Evolutionary conservation across 2,329 filamentous ascomycete genomes (phyloP).

Genomic region (Trichoderma polysporum): DNA sequence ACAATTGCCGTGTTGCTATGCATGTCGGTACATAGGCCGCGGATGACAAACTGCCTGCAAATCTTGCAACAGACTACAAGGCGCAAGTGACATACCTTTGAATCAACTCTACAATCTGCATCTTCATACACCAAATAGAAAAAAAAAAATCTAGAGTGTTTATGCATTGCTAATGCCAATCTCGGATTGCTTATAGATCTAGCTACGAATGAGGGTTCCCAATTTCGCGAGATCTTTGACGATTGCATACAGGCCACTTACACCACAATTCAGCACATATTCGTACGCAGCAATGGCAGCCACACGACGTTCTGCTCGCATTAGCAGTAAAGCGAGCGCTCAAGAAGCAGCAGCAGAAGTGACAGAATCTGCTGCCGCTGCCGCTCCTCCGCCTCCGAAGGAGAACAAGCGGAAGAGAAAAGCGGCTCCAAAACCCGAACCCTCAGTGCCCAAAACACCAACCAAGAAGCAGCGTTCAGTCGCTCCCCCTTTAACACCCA

Average conservation of each 20-base stretch:
- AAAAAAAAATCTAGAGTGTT: background rate
- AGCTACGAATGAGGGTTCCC: background rate
- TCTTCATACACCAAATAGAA: background rate
- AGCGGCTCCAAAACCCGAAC: conserved; percentile 25
- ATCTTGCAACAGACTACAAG: background rate
- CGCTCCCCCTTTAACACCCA: conserved; percentile 46
- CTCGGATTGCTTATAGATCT: background rate
- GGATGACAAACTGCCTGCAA: conserved; percentile 2
- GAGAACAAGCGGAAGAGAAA: conserved; percentile 39
- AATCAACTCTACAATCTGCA: background rate
- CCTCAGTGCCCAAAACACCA: conserved; percentile 30
- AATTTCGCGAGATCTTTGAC: background rate
- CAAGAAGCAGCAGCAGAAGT: background rate
- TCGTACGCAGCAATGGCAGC: conserved; percentile 30
- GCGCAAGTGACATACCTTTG: background rate
- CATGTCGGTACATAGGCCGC: background rate
- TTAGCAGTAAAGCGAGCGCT: conserved; percentile 30
- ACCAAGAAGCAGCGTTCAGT: conserved; percentile 33
- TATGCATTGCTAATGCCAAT: background rate
- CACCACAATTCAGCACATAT: background rate
- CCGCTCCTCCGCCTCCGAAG: background rate
- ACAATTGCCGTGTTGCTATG: background rate
- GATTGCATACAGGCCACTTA: background rate
- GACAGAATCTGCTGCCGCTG: background rate
- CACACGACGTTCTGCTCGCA: conserved; percentile 42